These are phyloP conservation scores for Solanum medicagineum DNA, from an alignment of 257 asterid species.

Conservation along the genomic window DNA sequence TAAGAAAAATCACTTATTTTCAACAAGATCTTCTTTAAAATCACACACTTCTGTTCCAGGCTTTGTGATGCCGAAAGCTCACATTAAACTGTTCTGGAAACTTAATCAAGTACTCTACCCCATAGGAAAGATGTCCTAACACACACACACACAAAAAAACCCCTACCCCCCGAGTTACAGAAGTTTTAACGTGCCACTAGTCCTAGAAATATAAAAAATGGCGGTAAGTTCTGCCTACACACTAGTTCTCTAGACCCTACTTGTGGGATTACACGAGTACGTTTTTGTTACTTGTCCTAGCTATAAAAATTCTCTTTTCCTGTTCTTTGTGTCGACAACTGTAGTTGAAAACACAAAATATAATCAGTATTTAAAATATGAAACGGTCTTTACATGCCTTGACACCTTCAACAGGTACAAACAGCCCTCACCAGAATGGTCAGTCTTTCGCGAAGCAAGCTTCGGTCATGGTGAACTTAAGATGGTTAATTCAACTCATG, in stretches of 20 bases:
- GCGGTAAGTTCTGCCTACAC: background rate
- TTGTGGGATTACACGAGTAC: background rate
- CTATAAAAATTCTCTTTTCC: background rate
- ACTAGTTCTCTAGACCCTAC: background rate
- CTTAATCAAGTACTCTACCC: background rate
- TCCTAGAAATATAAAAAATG: background rate
- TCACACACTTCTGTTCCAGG: background rate
- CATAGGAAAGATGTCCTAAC: background rate
- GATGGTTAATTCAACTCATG: constrained; percentile 62
- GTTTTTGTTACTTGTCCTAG: background rate
- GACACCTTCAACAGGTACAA: constrained; percentile 32
- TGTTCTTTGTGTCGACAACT: background rate
- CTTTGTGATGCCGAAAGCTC: background rate
- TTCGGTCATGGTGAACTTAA: constrained; percentile 89
- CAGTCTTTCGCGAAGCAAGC: constrained; percentile 87
- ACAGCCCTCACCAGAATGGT: constrained; percentile 66
- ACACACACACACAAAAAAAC: no score
- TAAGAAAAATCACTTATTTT: background rate
- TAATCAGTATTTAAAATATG: background rate
- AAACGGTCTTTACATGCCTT: background rate
- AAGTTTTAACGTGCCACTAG: background rate
- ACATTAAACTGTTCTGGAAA: background rate
- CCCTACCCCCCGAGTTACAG: background rate
- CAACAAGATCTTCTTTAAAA: background rate
- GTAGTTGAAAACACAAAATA: background rate